Base-by-base conservation (phyloP, 2,329 filamentous ascomycete genomes). In the Fusarium sp. region DNA sequence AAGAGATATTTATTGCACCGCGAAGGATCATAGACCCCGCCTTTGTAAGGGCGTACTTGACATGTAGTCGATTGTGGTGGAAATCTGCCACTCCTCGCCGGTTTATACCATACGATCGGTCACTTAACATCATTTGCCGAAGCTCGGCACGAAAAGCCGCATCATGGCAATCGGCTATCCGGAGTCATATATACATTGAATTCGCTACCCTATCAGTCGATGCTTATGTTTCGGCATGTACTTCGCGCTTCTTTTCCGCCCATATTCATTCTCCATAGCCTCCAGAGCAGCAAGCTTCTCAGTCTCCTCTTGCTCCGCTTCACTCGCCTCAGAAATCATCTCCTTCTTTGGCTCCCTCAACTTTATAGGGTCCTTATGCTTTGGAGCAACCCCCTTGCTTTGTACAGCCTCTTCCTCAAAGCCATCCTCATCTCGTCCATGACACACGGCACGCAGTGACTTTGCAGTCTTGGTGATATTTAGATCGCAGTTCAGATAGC, bases 231-330 rank as follows among this genome's bases (percentile, higher is more conserved):
- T 57, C 1, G 8, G n/a, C 2, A 57, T 3, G 10, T 69, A 69
- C n/a, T 69, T 69, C 1, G 4, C 24, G 2, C 66, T 69, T n/a
- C 65, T 39, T 7, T 69, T 69, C 7, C 65, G 39, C 1, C 66
- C 66, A 13, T 69, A 64, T 5, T 47, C 35, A 0, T 20, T n/a
- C 8, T 69, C 66, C 0, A 2, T 6, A 1, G 22, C 8, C 22
- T 69, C 66, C 2, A 69, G 15, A n/a, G 1, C 18, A 6, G 44
- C 22, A 4, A 69, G 20, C 2, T 42, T 12, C 0, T 69, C 36
- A 6, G 10, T 20, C 6, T 53, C 15, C 8, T 8, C 28, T 8
- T 20, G 11, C 8, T 64, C 57, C 0, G 35, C 66, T 0, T 69
- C 57, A 6, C 4, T 24, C 2, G n/a, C 2, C 10, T 57, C 51